phyloP scores from a whole-genome alignment of 495 filamentous ascomycete genomes.

The Usnea hakonensis region DNA sequence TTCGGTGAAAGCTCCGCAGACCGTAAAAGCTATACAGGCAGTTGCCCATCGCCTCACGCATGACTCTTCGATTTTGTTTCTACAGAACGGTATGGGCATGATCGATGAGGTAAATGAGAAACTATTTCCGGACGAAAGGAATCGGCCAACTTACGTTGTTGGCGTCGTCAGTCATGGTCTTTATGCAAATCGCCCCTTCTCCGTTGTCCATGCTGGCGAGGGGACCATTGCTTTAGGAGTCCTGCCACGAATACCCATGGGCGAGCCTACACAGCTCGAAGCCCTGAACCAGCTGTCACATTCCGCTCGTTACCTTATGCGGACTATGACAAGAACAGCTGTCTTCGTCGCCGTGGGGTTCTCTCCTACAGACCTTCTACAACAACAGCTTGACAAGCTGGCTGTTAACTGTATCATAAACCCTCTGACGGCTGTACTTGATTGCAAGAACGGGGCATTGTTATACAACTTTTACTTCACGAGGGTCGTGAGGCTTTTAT shows the following conservation, averaged over 20 bases:
- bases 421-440: slow-evolving; percentile 66
- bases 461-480: slow-evolving; percentile 52
- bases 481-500: slow-evolving; percentile 52
- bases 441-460: slow-evolving; percentile 66
- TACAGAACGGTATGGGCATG: slow-evolving; percentile 78
- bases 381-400: slow-evolving; percentile 69
- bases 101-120: slow-evolving; percentile 61
- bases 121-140: slow-evolving; percentile 56
- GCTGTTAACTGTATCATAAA: slow-evolving; percentile 75
- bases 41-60: slow-evolving; percentile 60
- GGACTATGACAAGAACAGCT: slow-evolving; percentile 44
- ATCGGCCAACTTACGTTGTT: slow-evolving; percentile 66
- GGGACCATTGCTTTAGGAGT: slow-evolving; percentile 56
- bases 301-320: slow-evolving; percentile 38
- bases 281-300: slow-evolving; percentile 21
- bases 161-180: slow-evolving; percentile 64
- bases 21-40: slow-evolving; percentile 45
- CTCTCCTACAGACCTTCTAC: slow-evolving; percentile 35
- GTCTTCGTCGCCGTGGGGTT: slow-evolving; percentile 42
- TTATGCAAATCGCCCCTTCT: slow-evolving; percentile 48
- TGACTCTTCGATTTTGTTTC: slow-evolving; percentile 66
- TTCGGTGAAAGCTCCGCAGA: slow-evolving; percentile 52
- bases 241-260: slow-evolving; percentile 25
- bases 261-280: slow-evolving; percentile 3
- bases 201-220: slow-evolving; percentile 53